Conservation (phyloP, 1,284 basidiomycete species). For the Apiotrichum montevideense region DNA sequence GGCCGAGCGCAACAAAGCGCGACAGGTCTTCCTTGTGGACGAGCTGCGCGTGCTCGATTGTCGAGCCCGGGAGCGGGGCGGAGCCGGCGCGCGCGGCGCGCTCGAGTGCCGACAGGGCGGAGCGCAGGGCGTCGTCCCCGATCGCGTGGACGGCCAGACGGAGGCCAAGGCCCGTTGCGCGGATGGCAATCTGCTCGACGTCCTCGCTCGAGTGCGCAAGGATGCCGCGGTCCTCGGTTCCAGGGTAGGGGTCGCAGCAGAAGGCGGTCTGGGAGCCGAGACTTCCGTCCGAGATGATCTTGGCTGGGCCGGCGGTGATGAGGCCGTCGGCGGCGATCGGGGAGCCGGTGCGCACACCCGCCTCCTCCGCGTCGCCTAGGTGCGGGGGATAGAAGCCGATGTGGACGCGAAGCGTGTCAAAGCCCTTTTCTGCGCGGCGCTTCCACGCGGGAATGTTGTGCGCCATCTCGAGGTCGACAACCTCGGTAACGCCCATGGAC, state of each 20-base stretch:
- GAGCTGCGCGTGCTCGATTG: conserved; percentile 43
- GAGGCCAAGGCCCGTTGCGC: conserved; percentile 22
- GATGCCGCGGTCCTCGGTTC: conserved; percentile 23
- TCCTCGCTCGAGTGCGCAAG: conserved; percentile 19
- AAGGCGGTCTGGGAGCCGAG: conserved; percentile 32
- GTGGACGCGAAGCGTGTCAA: conserved; percentile 28
- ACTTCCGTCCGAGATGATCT: conserved; percentile 32
- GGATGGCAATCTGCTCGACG: conserved; percentile 21
- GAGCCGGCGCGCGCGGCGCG: conserved; percentile 5
- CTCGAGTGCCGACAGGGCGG: conserved; percentile 24
- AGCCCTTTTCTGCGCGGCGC: conserved; percentile 23
- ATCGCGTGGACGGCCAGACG: conserved; percentile 39
- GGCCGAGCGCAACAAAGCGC: conserved; percentile 25
- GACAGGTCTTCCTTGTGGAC: conserved; percentile 22
- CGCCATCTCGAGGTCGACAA: conserved; percentile 43
- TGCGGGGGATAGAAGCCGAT: conserved; percentile 38
- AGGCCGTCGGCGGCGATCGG: conserved; percentile 24
- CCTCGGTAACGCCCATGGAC: conserved; percentile 34
- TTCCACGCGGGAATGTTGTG: conserved; percentile 30
- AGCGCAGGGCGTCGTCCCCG: conserved; percentile 35
- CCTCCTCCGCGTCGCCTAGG: conserved; percentile 26
- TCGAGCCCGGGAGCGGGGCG: conserved; percentile 23
- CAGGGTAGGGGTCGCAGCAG: conserved; percentile 37
- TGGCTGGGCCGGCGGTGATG: conserved; percentile 33
- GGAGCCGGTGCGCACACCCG: conserved; percentile 26